Percentiles rank a stretch among this genome's conserved stretches.
Evolutionary conservation across 345 rosid species (phyloP).

Genomic region (Iberis pinnata): DNA sequence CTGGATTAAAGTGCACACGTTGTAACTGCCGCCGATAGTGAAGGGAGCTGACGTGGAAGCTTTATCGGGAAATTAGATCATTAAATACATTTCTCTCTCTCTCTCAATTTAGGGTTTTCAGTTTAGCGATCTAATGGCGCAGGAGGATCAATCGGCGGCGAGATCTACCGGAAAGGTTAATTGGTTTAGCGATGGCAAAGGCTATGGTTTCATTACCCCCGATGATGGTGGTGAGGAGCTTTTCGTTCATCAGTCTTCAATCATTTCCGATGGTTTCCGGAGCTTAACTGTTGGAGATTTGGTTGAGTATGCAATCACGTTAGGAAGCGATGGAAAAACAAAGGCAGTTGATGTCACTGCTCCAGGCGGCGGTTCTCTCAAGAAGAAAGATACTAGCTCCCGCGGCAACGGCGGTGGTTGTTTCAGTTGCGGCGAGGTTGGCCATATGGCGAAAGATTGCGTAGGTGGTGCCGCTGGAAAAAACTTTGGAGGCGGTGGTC

Average conservation of each 20-base stretch:
- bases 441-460: conserved; percentile 42
- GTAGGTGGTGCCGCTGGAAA: conserved; percentile 14
- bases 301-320: conserved; percentile 41
- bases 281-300: conserved; percentile 43
- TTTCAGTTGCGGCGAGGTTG: conserved; percentile 33
- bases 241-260: conserved; percentile 65
- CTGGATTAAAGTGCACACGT: too few species aligned
- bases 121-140: conserved; percentile 32
- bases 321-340: conserved; percentile 35
- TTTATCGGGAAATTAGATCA: too few species aligned
- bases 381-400: conserved; percentile 26
- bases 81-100: too few species aligned
- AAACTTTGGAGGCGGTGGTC: conserved; percentile 23
- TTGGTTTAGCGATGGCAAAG: conserved; percentile 54
- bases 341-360: conserved; percentile 49
- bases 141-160: conserved; percentile 27
- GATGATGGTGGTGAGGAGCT: conserved; percentile 63
- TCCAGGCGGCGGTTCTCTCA: conserved; percentile 38
- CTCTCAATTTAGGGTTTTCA: too few species aligned
- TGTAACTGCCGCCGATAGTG: too few species aligned
- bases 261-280: conserved; percentile 59
- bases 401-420: conserved; percentile 33
- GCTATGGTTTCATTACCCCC: conserved; percentile 72
- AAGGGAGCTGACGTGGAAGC: too few species aligned
- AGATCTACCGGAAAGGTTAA: conserved; percentile 57